Base-by-base conservation (phyloP, 208 protist genomes). In the Porcisia deanei region DNA sequence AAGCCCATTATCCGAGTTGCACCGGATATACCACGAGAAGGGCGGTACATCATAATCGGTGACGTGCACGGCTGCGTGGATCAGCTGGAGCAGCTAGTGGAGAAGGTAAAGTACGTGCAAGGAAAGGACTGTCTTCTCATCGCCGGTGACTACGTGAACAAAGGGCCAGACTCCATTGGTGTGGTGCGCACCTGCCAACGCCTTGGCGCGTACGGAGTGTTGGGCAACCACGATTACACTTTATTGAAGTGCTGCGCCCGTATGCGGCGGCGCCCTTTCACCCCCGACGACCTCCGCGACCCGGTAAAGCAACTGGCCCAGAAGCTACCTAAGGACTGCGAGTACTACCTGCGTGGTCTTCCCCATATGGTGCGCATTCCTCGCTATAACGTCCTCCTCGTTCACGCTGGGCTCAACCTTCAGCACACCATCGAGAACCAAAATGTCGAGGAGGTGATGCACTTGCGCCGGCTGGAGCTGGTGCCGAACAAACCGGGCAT, bases 181-280 rank as follows among this genome's bases (percentile, higher is more conserved):
- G 91, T 88, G 7, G 82, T 98, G 61, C 89, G 82, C 22, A 76
- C 84, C 14, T 91, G 86, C 54, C 89, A 92, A 78, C 64, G 76
- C 8, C 78, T 86, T n/a, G 86, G 86, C 43, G 94, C 92, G 14
- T 84, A 95, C 65, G 89, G 88, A 2, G 93, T 98, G 53, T 85
- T 96, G 18, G 94, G 94, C 39, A 98, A 98, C 77, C 92, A 98
- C 75, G 94, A 98, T 83, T 91, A 76, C 76, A 96, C 91, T n/a
- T 80, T 98, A 22, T 73, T 98, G 45, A 79, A 85, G 69, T 94
- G 87, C 74, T 89, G 87, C 67, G 77, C 73, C 3, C 76, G 81
- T 34, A 80, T 81, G 65, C 84, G 86, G 1, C 82, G 80, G 3
- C 76, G 81, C 34, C 81, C 82, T 65, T 91, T 91, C 74, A 88